Percentiles rank a stretch among this genome's conserved stretches.
Evolutionary conservation across 495 filamentous ascomycete species (phyloP).

Genomic region (Trichoderma parareesei): DNA sequence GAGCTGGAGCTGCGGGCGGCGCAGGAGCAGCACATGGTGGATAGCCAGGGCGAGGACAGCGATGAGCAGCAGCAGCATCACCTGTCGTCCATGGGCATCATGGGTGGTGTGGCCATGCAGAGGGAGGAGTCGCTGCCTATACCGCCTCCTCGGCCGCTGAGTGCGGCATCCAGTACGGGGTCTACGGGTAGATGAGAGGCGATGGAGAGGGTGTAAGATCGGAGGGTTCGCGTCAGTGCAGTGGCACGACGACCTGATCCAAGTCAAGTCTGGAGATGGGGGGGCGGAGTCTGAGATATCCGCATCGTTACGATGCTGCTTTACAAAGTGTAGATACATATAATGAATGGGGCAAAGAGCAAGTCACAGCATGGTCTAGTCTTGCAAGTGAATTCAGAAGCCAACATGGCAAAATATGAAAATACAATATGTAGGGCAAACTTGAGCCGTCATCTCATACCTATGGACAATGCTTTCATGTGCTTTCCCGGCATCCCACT

Average conservation of each 20-base stretch:
- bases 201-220: not conserved
- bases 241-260: too few relatives aligned
- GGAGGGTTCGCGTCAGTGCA: too few relatives aligned
- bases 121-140: conserved; percentile 29
- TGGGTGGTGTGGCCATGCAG: conserved; percentile 41
- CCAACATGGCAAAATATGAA: not conserved
- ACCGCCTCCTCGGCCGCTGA: conserved; percentile 34
- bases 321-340: not conserved
- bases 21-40: conserved; percentile 30
- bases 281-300: not conserved
- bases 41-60: conserved; percentile 20
- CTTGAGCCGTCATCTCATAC: not conserved
- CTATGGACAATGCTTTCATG: not conserved
- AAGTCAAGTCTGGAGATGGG: not conserved
- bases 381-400: not conserved
- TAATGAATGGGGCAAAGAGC: not conserved
- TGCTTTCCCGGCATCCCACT: not conserved
- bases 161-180: conserved; percentile 33
- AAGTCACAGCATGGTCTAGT: not conserved
- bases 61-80: conserved; percentile 21
- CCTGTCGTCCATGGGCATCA: conserved; percentile 18
- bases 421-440: too few relatives aligned
- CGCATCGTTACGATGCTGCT: not conserved
- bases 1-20: conserved; percentile 29
- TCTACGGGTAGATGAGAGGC: conserved; percentile 25